phyloP scores from a whole-genome alignment of 1,284 basidiomycete genomes.

The Volvariella surrecta region DNA sequence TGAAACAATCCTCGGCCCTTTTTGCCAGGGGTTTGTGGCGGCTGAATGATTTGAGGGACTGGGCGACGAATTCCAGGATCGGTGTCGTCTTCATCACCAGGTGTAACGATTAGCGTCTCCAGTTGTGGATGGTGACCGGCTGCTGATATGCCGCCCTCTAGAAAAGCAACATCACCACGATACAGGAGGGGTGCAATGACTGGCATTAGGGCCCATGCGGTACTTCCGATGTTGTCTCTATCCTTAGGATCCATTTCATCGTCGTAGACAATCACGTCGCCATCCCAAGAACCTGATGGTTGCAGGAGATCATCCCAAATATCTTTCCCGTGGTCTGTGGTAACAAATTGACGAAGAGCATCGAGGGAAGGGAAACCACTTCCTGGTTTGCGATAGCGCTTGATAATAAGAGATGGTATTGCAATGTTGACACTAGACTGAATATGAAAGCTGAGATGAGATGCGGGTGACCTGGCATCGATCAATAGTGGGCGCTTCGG shows the following conservation, averaged over 20 bases:
- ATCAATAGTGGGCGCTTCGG: slow-evolving; percentile 60
- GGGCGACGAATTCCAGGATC: slow-evolving; percentile 19
- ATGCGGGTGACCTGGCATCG: slow-evolving; percentile 67
- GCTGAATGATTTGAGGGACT: slow-evolving; percentile 9
- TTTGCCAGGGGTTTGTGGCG: slow-evolving; percentile 16
- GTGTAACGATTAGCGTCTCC: slow-evolving; percentile 36
- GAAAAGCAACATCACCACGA: slow-evolving; percentile 48
- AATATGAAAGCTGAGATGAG: slow-evolving; percentile 58
- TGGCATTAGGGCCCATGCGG: slow-evolving; percentile 59
- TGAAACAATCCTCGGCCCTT: slow-evolving; percentile 50
- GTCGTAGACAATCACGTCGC: slow-evolving; percentile 65
- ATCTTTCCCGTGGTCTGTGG: slow-evolving; percentile 59
- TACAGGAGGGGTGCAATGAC: slow-evolving; percentile 47
- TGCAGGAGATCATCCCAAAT: slow-evolving; percentile 57
- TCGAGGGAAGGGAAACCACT: slow-evolving; percentile 56
- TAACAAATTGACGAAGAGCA: slow-evolving; percentile 68
- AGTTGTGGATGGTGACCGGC: slow-evolving; percentile 49
- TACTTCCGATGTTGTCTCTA: slow-evolving; percentile 41
- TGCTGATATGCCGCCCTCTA: slow-evolving; percentile 58
- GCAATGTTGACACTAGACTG: slow-evolving; percentile 69
- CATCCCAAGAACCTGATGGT: slow-evolving; percentile 51
- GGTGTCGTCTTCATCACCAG: slow-evolving; percentile 23
- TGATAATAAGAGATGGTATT: slow-evolving; percentile 80
- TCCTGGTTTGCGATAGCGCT: slow-evolving; percentile 66
- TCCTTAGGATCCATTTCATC: slow-evolving; percentile 65